Conservation (phyloP, 1,139 yeast species). For the Hansenula anomala region DNA sequence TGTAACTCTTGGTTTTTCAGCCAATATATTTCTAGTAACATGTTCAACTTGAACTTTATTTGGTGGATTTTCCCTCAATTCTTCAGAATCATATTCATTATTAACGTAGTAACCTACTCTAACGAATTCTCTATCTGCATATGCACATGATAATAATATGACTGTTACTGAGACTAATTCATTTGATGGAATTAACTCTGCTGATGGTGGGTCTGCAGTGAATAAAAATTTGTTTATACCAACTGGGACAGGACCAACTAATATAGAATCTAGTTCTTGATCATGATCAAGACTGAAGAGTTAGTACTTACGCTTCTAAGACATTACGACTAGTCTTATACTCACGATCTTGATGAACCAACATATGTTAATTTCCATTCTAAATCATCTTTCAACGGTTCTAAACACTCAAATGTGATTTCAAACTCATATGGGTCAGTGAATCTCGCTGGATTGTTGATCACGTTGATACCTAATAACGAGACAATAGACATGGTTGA, state of each 20-base stretch:
- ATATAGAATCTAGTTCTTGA: constrained; percentile 89
- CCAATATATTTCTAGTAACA: constrained; percentile 88
- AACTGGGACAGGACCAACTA: constrained; percentile 98
- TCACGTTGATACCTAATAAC: constrained; percentile 81
- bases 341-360: constrained; percentile 82
- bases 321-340: not conserved
- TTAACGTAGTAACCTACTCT: constrained; percentile 96
- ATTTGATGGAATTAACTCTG: constrained; percentile 91
- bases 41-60: constrained; percentile 90
- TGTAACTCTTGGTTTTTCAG: constrained; percentile 97
- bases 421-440: constrained; percentile 93
- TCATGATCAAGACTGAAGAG: constrained; percentile 59
- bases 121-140: constrained; percentile 90
- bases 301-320: too few relatives aligned
- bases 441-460: constrained; percentile 94
- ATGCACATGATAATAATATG: constrained; percentile 84
- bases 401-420: constrained; percentile 94
- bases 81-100: constrained; percentile 93
- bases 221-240: constrained; percentile 92
- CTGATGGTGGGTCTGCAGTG: constrained; percentile 95
- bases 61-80: constrained; percentile 90
- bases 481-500: constrained; percentile 99
- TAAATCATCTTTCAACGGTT: constrained; percentile 84
- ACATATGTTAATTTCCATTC: constrained; percentile 98
- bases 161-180: constrained; percentile 95